Percentiles rank a stretch among this genome's conserved stretches.
Conservation (phyloP, 805 yeast species). For the Cyberlindnera veronae region DNA sequence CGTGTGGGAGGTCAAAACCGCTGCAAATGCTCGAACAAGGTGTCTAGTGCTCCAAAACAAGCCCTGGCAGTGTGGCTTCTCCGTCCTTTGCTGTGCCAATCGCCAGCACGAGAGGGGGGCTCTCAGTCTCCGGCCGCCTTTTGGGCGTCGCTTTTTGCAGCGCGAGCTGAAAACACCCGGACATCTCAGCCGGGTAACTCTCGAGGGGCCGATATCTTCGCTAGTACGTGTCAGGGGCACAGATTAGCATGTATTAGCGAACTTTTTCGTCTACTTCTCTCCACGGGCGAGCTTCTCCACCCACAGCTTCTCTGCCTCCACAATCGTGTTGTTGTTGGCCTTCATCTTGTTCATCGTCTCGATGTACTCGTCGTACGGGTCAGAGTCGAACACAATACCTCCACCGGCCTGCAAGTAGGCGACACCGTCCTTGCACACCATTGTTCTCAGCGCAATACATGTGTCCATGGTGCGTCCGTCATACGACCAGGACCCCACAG, state of each 20-base stretch:
- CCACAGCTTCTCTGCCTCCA: slow-evolving; percentile 88
- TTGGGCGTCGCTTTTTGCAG: slow-evolving; percentile 3
- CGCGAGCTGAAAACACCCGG: not conserved
- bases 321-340: slow-evolving; percentile 86
- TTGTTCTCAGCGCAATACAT: slow-evolving; percentile 94
- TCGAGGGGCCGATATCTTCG: not conserved
- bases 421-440: slow-evolving; percentile 87
- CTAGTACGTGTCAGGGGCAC: too few relatives aligned
- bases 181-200: not conserved
- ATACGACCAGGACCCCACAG: slow-evolving; percentile 97
- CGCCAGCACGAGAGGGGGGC: not conserved
- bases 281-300: slow-evolving; percentile 37
- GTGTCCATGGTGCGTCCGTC: slow-evolving; percentile 96
- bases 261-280: slow-evolving; percentile 8
- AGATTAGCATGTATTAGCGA: too few relatives aligned
- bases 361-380: slow-evolving; percentile 89
- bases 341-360: slow-evolving; percentile 98
- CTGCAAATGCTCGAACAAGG: too few relatives aligned
- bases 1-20: too few relatives aligned
- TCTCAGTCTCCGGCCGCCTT: too few relatives aligned
- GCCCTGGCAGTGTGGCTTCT: too few relatives aligned
- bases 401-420: slow-evolving; percentile 99
- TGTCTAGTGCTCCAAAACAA: too few relatives aligned
- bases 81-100: too few relatives aligned
- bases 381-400: slow-evolving; percentile 94